Percentiles rank a stretch among this genome's conserved stretches.
These are phyloP conservation scores for Fusarium proliferatum DNA, from an alignment of 2,329 filamentous ascomycete species.

Conservation along the genomic window DNA sequence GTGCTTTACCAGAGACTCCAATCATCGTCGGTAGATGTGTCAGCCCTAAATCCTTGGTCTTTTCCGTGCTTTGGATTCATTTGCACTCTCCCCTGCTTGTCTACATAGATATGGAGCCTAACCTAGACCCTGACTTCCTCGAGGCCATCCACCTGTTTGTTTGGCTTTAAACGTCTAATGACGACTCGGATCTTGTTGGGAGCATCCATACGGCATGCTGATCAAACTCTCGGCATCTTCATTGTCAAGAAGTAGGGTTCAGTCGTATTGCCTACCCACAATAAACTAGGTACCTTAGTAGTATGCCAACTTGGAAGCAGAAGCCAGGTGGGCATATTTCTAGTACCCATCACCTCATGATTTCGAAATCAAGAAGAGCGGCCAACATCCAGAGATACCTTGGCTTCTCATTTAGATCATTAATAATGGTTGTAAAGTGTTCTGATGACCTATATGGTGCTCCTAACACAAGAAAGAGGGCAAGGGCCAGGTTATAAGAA, in stretches of 20 bases:
- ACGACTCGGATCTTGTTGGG: background rate
- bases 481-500: constrained; percentile 1
- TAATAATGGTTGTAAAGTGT: background rate
- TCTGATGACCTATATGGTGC: background rate
- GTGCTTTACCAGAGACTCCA: background rate
- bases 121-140: background rate
- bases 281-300: no score
- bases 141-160: background rate
- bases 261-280: no score
- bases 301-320: no score
- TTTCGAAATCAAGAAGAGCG: background rate
- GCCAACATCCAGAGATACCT: background rate
- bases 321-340: background rate
- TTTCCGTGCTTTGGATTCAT: background rate
- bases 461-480: background rate
- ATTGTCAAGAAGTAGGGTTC: background rate
- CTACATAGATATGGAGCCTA: background rate
- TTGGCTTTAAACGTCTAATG: background rate
- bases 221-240: no score
- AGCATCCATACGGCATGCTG: background rate
- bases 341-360: background rate
- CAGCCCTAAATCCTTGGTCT: background rate
- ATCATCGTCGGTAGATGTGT: background rate
- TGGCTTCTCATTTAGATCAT: background rate
- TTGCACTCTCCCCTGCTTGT: background rate